phyloP scores from a whole-genome alignment of 1,284 basidiomycete genomes.

The Vanrija sp. region DNA sequence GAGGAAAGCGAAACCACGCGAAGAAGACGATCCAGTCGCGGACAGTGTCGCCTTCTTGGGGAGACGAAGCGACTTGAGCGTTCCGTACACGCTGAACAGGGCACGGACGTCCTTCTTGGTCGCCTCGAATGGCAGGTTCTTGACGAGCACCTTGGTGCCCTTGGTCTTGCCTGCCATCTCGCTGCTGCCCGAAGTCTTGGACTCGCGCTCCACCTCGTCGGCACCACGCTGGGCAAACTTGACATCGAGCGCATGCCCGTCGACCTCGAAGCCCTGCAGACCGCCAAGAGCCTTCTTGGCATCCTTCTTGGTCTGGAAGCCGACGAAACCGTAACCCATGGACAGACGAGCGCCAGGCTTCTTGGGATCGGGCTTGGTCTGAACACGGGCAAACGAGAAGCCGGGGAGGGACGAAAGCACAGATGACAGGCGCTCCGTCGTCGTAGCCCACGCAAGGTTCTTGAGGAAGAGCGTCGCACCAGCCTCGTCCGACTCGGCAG shows the following conservation, averaged over 20 bases:
- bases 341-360: slow-evolving; percentile 61
- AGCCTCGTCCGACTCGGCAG: slow-evolving; percentile 55
- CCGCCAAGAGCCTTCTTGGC: slow-evolving; percentile 74
- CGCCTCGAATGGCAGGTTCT: slow-evolving; percentile 96
- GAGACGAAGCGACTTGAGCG: slow-evolving; percentile 83
- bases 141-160: slow-evolving; percentile 88
- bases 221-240: slow-evolving; percentile 82
- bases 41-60: slow-evolving; percentile 82
- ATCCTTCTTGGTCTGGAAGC: slow-evolving; percentile 71
- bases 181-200: slow-evolving; percentile 27
- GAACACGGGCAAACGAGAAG: slow-evolving; percentile 83
- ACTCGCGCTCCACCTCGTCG: slow-evolving; percentile 58
- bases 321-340: slow-evolving; percentile 96
- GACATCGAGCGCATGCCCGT: slow-evolving; percentile 79
- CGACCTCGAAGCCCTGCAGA: slow-evolving; percentile 76
- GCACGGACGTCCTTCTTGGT: slow-evolving; percentile 87
- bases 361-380: slow-evolving; percentile 85
- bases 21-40: slow-evolving; percentile 50
- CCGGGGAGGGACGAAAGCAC: slow-evolving; percentile 74
- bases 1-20: slow-evolving; percentile 90
- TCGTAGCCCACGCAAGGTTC: slow-evolving; percentile 89
- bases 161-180: slow-evolving; percentile 49
- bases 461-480: slow-evolving; percentile 91
- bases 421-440: slow-evolving; percentile 64
- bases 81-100: slow-evolving; percentile 82